Evolutionary conservation across 768 basidiomycete species (phyloP).

Genomic region (Serendipita indica): DNA sequence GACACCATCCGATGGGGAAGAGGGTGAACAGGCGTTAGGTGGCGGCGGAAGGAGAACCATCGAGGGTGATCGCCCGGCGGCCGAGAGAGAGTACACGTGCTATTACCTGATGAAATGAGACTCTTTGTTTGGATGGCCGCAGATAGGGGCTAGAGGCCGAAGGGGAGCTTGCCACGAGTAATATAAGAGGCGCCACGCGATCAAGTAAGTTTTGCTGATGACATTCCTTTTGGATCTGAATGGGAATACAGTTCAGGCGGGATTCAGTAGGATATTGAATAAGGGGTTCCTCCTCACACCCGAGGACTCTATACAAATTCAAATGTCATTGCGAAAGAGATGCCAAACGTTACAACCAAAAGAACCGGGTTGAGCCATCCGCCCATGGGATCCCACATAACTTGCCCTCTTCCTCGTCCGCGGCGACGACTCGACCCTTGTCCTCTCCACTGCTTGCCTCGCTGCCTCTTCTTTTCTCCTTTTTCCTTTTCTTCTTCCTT

Average conservation of each 20-base stretch:
- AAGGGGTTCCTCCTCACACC: too few relatives aligned
- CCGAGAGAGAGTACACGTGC: background rate
- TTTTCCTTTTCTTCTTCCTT: constrained; percentile 5
- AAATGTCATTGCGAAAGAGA: too few relatives aligned
- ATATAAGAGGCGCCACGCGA: too few relatives aligned
- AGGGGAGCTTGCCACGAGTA: too few relatives aligned
- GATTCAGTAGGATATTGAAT: too few relatives aligned
- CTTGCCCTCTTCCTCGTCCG: background rate
- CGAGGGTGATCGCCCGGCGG: background rate
- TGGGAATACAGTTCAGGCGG: too few relatives aligned
- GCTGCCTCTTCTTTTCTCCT: constrained; percentile 1
- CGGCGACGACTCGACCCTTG: background rate
- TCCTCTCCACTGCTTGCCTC: background rate
- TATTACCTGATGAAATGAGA: background rate
- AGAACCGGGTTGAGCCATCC: too few relatives aligned
- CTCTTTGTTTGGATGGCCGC: background rate
- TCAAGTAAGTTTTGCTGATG: too few relatives aligned
- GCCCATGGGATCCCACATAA: too few relatives aligned
- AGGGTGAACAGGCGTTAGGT: background rate
- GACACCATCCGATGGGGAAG: background rate
- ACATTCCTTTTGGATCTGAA: too few relatives aligned
- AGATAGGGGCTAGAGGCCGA: background rate
- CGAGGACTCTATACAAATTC: too few relatives aligned
- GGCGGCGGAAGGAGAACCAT: background rate
- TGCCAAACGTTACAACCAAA: too few relatives aligned